These are phyloP conservation scores for Aquanectria penicillioides DNA, from an alignment of 2,329 filamentous ascomycete genomes.

Conservation along the genomic window DNA sequence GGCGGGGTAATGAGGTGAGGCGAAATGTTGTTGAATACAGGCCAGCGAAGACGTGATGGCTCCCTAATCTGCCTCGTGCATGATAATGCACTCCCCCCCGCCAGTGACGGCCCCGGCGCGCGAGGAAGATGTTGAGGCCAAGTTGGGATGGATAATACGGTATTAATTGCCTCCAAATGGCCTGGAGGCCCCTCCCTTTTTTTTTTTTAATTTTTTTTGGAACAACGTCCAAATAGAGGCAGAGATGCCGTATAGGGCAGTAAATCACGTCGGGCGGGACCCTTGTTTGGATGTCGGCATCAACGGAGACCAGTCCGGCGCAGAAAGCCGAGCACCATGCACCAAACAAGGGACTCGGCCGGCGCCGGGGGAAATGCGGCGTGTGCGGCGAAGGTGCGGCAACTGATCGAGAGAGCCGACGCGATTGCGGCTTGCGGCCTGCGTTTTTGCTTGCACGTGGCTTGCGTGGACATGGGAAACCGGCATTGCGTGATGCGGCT, in stretches of 20 bases:
- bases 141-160: neutral
- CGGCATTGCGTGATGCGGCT: conserved; percentile 40
- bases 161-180: conserved; percentile 5
- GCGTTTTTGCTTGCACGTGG: conserved; percentile 17
- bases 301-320: conserved; percentile 28
- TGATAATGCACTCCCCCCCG: neutral
- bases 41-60: neutral
- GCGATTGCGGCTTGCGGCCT: conserved; percentile 23
- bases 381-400: conserved; percentile 41
- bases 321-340: conserved; percentile 22
- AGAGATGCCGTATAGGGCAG: conserved; percentile 8
- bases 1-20: no score
- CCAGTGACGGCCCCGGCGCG: neutral
- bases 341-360: conserved; percentile 26
- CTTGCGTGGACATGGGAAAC: conserved; percentile 22
- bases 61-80: neutral
- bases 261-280: conserved; percentile 4
- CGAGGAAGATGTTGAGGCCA: neutral
- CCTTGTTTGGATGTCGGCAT: conserved; percentile 10
- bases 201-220: conserved; percentile 1
- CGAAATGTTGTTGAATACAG: neutral
- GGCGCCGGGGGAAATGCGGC: conserved; percentile 35
- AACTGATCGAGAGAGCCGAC: conserved; percentile 24
- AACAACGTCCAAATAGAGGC: conserved; percentile 2
- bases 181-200: neutral